Base-by-base conservation (phyloP, 805 yeast species). In the Vanderwaltozyma verrucispora region DNA sequence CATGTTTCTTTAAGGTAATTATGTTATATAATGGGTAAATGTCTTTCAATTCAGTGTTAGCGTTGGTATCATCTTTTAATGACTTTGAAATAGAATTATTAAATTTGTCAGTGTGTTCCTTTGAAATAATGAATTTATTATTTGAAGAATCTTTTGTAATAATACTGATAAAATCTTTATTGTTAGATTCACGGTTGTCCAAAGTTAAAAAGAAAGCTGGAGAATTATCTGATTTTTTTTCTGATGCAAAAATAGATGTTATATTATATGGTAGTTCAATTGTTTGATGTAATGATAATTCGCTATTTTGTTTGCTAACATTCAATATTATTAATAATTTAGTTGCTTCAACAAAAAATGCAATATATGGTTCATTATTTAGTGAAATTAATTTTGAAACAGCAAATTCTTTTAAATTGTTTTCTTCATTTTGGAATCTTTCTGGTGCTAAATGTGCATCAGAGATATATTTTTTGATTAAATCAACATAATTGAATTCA, bases 401-500 rank as follows among this genome's bases (percentile, higher is more conserved):
- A 24, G 75, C 63, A 36, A 65, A 67, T 55, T 81, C 88, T 37
- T 63, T 64, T 10, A 62, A 36, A 42, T 65, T 60, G 29, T 63
- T 62, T 3, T 53, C 47, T 16, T 77, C 78, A 40, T 73, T 71
- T 56, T 73, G 72, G 53, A 78, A 78, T 51, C 81, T 68, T 32
- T 65, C 71, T 12, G 87, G 83, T 0, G 84, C 81, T 37, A 69
- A 55, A 53, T 83, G 89, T 1, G 48, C 50, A 7, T 75, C 77
- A 28, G 60, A 70, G 42, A 83, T 64, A 47, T 64, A 71, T 19
- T 68, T 65, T 27, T 56, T 44, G 19, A 66, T 51, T 15, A 64
- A 39, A 0, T 65, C 63, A 20, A 69, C 62, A 18, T 80, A 60
- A 17, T 74, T 68, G 32, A 79, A 64, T 37, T 67, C 67, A 21